Evolutionary conservation across 2,329 filamentous ascomycete species (phyloP), one percentile per base, ranked within the genome.

Genomic region (Grosmannia clavigera): DNA sequence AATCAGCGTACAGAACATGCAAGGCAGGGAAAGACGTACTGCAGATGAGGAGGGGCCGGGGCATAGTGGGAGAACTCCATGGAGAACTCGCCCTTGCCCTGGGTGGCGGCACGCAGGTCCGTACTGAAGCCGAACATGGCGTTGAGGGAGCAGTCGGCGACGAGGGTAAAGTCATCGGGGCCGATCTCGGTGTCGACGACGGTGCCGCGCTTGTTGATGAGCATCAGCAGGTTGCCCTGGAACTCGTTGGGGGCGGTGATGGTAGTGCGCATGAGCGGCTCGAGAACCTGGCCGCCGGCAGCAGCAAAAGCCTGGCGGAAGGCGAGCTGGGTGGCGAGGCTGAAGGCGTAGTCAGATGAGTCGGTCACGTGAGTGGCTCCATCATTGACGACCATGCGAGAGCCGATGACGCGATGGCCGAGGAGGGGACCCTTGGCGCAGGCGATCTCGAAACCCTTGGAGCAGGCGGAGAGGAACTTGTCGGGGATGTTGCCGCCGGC

Each of bases 11-110:
- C 31, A 31, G 7, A 31, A 61, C 51, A 31, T 25, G 25, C n/a
- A 7, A 27, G 31, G 22, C 10, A 22, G n/a, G 33, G n/a, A 60
- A 40, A 22, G 9, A 83, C 85, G 71, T 86, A 88, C 87, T 99
- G 94, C 72, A 97, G 72, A 71, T 97, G 92, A 68, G 84, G 83
- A 56, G 92, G 88, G 61, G 94, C 90, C 58, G 90, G 80, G 58
- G 88, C 85, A 69, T 99, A 99, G 76, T 97, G 94, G 73, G 88
- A 94, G 70, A 99, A 99, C 76, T 99, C 94, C 94, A 99, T 97
- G 68, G 83, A 88, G 71, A 96, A 99, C 77, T 99, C 94, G 68
- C 94, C 94, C 81, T 99, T 99, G 64, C 94, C 94, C 77, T 99
- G 94, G 2, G 92, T 97, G 27, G 92, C 89, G 16, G 94, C 94